A percentile compares a stretch with the other conserved stretches of the same genome.
These are phyloP conservation scores for Diaporthe capsici DNA, from an alignment of 2,329 filamentous ascomycete species.

Conservation along the genomic window DNA sequence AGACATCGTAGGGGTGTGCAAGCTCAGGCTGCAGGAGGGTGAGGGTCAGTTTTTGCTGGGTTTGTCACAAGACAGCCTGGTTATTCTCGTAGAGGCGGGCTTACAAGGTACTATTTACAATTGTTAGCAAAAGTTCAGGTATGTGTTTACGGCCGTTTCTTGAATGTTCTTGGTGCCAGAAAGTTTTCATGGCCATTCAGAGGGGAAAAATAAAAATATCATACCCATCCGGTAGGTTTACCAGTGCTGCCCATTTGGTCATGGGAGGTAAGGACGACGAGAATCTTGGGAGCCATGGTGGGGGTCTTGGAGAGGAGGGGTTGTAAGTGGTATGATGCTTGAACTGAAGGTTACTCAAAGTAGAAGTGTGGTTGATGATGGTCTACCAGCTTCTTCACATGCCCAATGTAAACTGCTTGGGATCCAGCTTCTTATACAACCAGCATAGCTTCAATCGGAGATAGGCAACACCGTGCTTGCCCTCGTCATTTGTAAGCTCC, in stretches of 20 bases:
- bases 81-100: constrained; percentile 36
- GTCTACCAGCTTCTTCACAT: constrained; percentile 6
- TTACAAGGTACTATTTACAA: constrained; percentile 66
- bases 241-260: constrained; percentile 62
- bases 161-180: not conserved
- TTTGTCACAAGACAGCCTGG: not conserved
- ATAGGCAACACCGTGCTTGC: not conserved
- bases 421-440: constrained; percentile 19
- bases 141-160: not conserved
- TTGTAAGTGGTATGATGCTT: constrained; percentile 13
- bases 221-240: constrained; percentile 74
- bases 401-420: not conserved
- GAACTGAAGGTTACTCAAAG: not conserved
- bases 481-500: constrained; percentile 15
- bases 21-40: constrained; percentile 66
- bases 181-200: not conserved
- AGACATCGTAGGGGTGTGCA: constrained; percentile 74
- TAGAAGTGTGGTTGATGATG: not conserved
- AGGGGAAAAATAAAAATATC: not conserved
- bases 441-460: constrained; percentile 14
- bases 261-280: constrained; percentile 79
- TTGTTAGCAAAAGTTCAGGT: not conserved
- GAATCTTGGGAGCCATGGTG: constrained; percentile 70
- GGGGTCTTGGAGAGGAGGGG: not conserved
- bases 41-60: constrained; percentile 12